These are phyloP conservation scores for Neonectria neomacrospora DNA, from an alignment of 2,329 filamentous ascomycete species.

Conservation along the genomic window DNA sequence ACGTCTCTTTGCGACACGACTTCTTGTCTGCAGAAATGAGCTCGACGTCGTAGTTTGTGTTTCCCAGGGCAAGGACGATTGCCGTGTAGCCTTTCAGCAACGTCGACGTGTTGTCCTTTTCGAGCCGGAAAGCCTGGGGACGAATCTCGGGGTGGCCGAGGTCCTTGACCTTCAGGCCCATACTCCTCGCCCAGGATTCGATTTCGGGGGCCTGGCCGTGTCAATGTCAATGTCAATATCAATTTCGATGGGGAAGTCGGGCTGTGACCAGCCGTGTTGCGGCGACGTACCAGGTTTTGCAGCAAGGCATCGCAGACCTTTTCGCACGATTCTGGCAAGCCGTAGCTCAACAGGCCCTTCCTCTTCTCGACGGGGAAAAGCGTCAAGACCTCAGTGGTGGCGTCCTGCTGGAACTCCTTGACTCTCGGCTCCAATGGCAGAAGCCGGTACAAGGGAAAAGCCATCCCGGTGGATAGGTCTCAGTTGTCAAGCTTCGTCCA, in stretches of 20 bases:
- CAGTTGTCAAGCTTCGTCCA: slow-evolving; percentile 19
- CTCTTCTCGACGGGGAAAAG: slow-evolving; percentile 41
- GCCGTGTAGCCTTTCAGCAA: slow-evolving; percentile 42
- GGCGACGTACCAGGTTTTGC: slow-evolving; percentile 37
- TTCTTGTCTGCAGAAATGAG: slow-evolving; percentile 40
- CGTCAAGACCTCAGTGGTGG: slow-evolving; percentile 42
- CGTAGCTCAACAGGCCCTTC: slow-evolving; percentile 40
- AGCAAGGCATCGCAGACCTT: slow-evolving; percentile 38
- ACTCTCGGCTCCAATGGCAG: slow-evolving; percentile 37
- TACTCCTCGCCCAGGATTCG: slow-evolving; percentile 37
- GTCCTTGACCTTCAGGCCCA: slow-evolving; percentile 41
- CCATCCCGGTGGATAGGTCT: slow-evolving; percentile 30
- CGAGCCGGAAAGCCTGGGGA: slow-evolving; percentile 43
- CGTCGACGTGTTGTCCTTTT: slow-evolving; percentile 43
- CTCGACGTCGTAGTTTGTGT: slow-evolving; percentile 41
- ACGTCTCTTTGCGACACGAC: slow-evolving; percentile 36
- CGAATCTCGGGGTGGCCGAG: slow-evolving; percentile 39
- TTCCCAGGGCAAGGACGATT: slow-evolving; percentile 41
- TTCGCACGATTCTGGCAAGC: slow-evolving; percentile 40
- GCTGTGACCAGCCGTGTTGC: background rate
- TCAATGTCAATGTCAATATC: slow-evolving; percentile 1
- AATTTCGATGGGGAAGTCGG: background rate
- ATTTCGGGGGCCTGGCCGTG: slow-evolving; percentile 35
- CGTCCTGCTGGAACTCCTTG: slow-evolving; percentile 41
- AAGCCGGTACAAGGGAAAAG: slow-evolving; percentile 42